These are phyloP conservation scores for Coprinopsis sp. DNA, from an alignment of 768 basidiomycete species.

Conservation along the genomic window DNA sequence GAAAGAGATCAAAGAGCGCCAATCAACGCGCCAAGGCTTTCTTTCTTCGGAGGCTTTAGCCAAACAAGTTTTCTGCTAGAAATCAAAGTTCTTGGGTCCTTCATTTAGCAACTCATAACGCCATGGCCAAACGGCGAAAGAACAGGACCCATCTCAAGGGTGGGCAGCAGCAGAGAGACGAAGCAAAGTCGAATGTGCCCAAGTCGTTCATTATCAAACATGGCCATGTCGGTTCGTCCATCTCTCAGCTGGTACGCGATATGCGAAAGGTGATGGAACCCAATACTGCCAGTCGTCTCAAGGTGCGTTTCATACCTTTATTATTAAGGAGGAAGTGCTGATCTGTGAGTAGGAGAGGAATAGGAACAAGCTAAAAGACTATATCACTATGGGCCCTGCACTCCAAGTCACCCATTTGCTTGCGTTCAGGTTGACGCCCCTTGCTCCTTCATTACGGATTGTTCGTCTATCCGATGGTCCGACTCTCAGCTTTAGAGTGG, in stretches of 20 bases:
- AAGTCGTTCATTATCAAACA: slow-evolving; percentile 97
- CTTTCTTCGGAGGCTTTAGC: slow-evolving; percentile 6
- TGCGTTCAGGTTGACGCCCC: slow-evolving; percentile 82
- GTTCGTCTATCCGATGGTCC: slow-evolving; percentile 87
- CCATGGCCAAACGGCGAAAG: slow-evolving; percentile 74
- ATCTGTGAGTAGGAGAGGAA: slow-evolving; percentile 68
- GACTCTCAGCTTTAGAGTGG: slow-evolving; percentile 87
- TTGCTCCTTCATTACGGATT: slow-evolving; percentile 83
- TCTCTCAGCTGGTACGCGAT: slow-evolving; percentile 88
- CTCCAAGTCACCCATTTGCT: slow-evolving; percentile 90
- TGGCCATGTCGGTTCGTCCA: slow-evolving; percentile 84
- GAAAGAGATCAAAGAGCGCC: background rate
- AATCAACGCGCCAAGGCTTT: slow-evolving; percentile 19
- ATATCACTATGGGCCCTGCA: slow-evolving; percentile 84
- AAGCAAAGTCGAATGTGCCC: slow-evolving; percentile 42
- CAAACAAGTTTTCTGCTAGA: slow-evolving; percentile 19
- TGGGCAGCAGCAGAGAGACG: slow-evolving; percentile 31
- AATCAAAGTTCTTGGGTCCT: slow-evolving; percentile 12
- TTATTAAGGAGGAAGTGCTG: background rate
- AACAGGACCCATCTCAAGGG: slow-evolving; percentile 79
- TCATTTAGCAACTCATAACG: slow-evolving; percentile 4
- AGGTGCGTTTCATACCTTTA: slow-evolving; percentile 40
- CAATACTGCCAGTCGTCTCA: slow-evolving; percentile 90
- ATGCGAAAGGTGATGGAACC: slow-evolving; percentile 97
- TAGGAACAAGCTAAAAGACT: slow-evolving; percentile 90